Evolutionary conservation across 106 monocot species (phyloP).

Genomic region (Cymbidium sinense): DNA sequence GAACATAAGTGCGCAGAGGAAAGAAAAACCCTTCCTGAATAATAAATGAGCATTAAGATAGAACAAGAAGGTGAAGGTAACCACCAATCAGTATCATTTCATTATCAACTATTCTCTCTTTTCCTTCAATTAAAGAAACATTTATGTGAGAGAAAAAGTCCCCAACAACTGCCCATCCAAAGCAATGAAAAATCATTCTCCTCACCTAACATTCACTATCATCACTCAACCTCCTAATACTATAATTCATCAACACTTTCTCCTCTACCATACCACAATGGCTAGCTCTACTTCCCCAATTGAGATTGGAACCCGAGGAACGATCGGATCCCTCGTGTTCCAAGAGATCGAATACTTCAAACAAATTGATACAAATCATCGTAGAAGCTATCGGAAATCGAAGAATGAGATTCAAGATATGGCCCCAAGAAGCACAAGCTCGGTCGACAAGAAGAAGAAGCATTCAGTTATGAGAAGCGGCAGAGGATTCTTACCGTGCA

Average conservation of each 20-base stretch:
- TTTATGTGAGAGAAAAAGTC: too few relatives aligned
- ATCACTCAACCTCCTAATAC: background rate
- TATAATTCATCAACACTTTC: background rate
- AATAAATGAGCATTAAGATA: too few relatives aligned
- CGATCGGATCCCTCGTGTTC: conserved; percentile 31
- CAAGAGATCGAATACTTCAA: conserved; percentile 49
- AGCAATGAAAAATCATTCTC: conserved; percentile 1
- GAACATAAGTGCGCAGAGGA: too few relatives aligned
- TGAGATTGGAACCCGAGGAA: conserved; percentile 41
- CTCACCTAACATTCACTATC: background rate
- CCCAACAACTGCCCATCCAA: background rate
- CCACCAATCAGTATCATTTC: too few relatives aligned
- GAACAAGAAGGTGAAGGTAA: too few relatives aligned
- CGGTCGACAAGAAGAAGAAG: background rate
- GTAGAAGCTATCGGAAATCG: background rate
- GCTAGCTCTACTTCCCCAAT: conserved; percentile 21
- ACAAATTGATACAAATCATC: conserved; percentile 11
- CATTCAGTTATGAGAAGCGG: too few relatives aligned
- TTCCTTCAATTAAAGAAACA: too few relatives aligned
- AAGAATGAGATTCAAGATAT: background rate
- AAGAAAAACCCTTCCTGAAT: too few relatives aligned
- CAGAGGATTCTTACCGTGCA: background rate
- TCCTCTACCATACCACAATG: background rate
- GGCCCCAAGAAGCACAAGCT: conserved; percentile 6
- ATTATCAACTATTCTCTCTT: too few relatives aligned